phyloP scores from a whole-genome alignment of 2,329 filamentous ascomycete species.

The Fusarium liriodendri region DNA sequence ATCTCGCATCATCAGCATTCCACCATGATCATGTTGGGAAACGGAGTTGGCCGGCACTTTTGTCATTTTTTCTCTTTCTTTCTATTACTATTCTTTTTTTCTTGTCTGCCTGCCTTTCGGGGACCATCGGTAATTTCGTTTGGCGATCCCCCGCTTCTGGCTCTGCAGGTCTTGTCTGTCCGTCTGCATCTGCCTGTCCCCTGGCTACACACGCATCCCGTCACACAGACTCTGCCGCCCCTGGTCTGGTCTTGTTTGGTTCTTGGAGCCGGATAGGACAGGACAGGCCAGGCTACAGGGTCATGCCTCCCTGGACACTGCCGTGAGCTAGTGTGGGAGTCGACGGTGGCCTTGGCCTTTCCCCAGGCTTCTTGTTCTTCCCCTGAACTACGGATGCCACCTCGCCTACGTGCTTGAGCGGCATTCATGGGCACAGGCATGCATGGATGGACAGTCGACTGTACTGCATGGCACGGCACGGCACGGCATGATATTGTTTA shows the following conservation, averaged over 20 bases:
- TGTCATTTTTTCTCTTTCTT: not conserved
- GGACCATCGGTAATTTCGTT: slow-evolving; percentile 1
- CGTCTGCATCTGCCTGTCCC: not conserved
- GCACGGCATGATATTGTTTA: slow-evolving; percentile 20
- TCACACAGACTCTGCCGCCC: slow-evolving; percentile 4
- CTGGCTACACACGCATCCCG: slow-evolving; percentile 2
- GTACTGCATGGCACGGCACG: not conserved
- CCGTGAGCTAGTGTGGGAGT: slow-evolving; percentile 6
- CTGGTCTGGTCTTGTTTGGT: slow-evolving; percentile 7
- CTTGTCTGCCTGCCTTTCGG: slow-evolving; percentile 1
- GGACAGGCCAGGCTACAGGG: slow-evolving; percentile 2
- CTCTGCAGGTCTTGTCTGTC: not conserved
- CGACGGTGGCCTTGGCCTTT: slow-evolving; percentile 1
- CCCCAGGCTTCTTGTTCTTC: slow-evolving; percentile 8
- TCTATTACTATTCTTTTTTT: slow-evolving; percentile 2
- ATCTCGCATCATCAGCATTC: slow-evolving; percentile 34
- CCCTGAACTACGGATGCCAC: not conserved
- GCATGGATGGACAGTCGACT: not conserved
- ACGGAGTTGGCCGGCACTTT: slow-evolving; percentile 32
- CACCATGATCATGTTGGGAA: slow-evolving; percentile 15
- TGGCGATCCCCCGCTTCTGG: slow-evolving; percentile 7
- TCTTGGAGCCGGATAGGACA: slow-evolving; percentile 2
- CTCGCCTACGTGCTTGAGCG: slow-evolving; percentile 7
- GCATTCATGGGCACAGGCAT: slow-evolving; percentile 20
- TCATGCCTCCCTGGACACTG: slow-evolving; percentile 1